Base-by-base conservation (phyloP, 306 rosid species). In the Abrus precatorius region DNA sequence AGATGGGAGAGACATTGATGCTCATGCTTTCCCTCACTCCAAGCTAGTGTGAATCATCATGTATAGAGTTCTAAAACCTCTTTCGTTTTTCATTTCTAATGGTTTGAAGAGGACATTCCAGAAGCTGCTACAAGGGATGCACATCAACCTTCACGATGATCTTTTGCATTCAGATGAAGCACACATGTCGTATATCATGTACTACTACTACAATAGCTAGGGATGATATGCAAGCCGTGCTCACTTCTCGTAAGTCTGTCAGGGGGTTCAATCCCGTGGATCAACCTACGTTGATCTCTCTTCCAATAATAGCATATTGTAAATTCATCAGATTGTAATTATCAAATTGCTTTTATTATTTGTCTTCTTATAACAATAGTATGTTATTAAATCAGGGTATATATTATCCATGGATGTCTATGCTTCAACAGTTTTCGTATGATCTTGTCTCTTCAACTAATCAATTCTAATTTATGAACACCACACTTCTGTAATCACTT, bases 201-300 rank as follows among this genome's bases (percentile, higher is more conserved):
- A 7, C 4, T 36, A 64, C 9, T 75, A 65, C 13, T 6, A 7
- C 47, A 1, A 36, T 63, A 63, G 47, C 12, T 11, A 7, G 10
- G 49, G 41, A 12, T 11, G 36, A 32, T 50, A 56, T 57, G 79
- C 47, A 55, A 65, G 14, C 69, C 10, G 88, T 87, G 85, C 81
- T 85, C 85, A 83, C 89, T 75, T 66, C 89, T 86, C 89, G 79
- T 56, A 83, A 70, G 1, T 86, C 89, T 86, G 89, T 86, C 89
- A 85, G 33, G 53, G 33, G 50, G 53, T 75, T 69, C 1, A 47
- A 45, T 4, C 60, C 70, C 72, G 27, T 57, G 43, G 55, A 29
- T 72, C 50, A 74, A 71, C 48, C 76, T 71, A n/a, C 7, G 48
- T 34, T 47, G 9, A 11, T 72, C 33, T 72, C 49, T 72, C 77